These are phyloP conservation scores for Parascedosporium putredinis DNA, from an alignment of 2,329 filamentous ascomycete genomes.

Conservation along the genomic window DNA sequence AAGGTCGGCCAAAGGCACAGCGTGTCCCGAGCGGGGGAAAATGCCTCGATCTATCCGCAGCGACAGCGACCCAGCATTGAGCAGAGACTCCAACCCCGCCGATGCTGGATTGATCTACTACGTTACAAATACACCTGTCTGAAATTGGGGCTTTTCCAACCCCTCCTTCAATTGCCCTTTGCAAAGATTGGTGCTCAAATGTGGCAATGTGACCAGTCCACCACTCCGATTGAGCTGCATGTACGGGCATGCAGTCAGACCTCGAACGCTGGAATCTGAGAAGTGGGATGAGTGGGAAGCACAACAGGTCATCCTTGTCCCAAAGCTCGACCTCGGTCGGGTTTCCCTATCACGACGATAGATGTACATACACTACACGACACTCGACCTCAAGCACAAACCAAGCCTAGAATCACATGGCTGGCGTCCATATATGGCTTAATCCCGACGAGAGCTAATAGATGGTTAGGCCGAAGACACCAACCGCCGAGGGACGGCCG, in stretches of 20 bases:
- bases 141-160: not conserved
- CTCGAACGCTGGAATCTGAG: not conserved
- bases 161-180: not conserved
- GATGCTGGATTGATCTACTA: too few relatives aligned
- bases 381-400: too few relatives aligned
- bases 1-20: too few relatives aligned
- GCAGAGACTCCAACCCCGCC: not conserved
- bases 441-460: too few relatives aligned
- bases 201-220: slow-evolving; percentile 2
- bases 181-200: not conserved
- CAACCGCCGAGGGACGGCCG: too few relatives aligned
- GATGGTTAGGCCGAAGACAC: too few relatives aligned
- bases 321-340: not conserved
- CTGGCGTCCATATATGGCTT: too few relatives aligned
- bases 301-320: not conserved
- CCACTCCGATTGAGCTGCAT: not conserved
- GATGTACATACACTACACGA: too few relatives aligned
- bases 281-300: not conserved
- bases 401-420: too few relatives aligned
- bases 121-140: not conserved
- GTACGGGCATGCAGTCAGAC: slow-evolving; percentile 1
- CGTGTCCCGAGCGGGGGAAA: too few relatives aligned
- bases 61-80: not conserved
- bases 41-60: not conserved
- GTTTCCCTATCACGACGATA: too few relatives aligned